Evolutionary conservation across 352 stramenopile genomes (phyloP).

Genomic region (Blastocystis sp.): DNA sequence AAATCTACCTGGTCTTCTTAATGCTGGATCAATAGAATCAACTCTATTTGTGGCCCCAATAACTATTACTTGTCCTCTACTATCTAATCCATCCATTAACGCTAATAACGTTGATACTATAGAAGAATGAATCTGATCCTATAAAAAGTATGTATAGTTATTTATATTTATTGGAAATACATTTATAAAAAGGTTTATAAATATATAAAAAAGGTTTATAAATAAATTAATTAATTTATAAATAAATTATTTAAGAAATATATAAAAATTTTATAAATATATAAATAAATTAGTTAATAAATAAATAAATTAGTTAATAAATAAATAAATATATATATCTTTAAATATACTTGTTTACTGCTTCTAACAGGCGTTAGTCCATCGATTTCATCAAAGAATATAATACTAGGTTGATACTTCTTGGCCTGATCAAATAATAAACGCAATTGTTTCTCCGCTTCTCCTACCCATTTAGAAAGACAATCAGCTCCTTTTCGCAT

Average conservation of each 20-base stretch:
- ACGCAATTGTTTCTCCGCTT: slow-evolving; percentile 65
- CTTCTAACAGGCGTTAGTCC: slow-evolving; percentile 67
- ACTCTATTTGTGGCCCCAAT: slow-evolving; percentile 90
- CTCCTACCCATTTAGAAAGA: slow-evolving; percentile 69
- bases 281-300: no score
- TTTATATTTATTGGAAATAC: no score
- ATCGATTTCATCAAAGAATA: slow-evolving; percentile 81
- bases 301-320: no score
- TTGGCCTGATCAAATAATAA: slow-evolving; percentile 64
- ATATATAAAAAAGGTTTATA: no score
- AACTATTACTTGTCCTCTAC: slow-evolving; percentile 65
- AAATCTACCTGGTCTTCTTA: slow-evolving; percentile 73
- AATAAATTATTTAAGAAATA: no score
- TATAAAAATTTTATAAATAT: no score
- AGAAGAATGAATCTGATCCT: slow-evolving; percentile 70
- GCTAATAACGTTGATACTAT: slow-evolving; percentile 72
- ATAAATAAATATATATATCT: no score
- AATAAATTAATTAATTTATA: no score
- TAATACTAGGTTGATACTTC: slow-evolving; percentile 65
- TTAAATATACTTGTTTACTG: no score
- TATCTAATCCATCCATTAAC: slow-evolving; percentile 63
- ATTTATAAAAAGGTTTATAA: no score
- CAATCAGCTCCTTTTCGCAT: slow-evolving; percentile 73
- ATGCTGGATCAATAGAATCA: slow-evolving; percentile 72
- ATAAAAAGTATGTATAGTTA: no score